Evolutionary conservation across 805 yeast species (phyloP).

Genomic region (Metschnikowia sp.): DNA sequence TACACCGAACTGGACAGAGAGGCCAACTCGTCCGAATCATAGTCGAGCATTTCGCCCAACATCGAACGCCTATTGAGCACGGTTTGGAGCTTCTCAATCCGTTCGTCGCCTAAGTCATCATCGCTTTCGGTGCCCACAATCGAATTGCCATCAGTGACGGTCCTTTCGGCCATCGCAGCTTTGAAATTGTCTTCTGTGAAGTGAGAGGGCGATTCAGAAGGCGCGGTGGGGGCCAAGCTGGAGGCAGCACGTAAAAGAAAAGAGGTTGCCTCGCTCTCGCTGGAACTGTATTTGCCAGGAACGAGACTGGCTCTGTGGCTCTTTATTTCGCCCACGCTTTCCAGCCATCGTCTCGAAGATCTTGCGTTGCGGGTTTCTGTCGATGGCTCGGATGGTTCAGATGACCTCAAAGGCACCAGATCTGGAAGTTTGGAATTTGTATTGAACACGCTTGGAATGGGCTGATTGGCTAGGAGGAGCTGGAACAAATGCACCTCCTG

Average conservation of each 20-base stretch:
- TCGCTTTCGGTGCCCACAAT: neutral
- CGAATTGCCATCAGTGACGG: neutral
- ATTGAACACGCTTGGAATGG: conserved; percentile 10
- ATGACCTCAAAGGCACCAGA: no score
- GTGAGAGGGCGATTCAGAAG: conserved; percentile 2
- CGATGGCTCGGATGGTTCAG: neutral
- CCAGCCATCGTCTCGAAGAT: conserved; percentile 8
- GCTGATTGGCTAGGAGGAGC: conserved; percentile 14
- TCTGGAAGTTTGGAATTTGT: no score
- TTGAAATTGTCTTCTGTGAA: neutral
- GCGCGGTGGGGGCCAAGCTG: conserved; percentile 3
- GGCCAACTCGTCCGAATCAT: conserved; percentile 29
- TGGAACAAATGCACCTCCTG: conserved; percentile 40
- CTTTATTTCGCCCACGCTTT: conserved; percentile 5
- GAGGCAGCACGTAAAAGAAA: neutral
- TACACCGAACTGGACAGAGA: conserved; percentile 6
- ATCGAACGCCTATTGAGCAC: conserved; percentile 36
- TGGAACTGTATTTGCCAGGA: conserved; percentile 2
- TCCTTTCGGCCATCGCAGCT: neutral
- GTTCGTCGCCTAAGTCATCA: conserved; percentile 11
- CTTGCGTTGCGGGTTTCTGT: neutral
- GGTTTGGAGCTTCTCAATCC: conserved; percentile 25
- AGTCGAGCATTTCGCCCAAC: conserved; percentile 44
- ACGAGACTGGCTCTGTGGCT: conserved; percentile 9
- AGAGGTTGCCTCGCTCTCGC: conserved; percentile 3